Evolutionary conservation across 2,329 filamentous ascomycete genomes (phyloP), one percentile per base, ranked within the genome.

Genomic region (Nannizzia gypsea): DNA sequence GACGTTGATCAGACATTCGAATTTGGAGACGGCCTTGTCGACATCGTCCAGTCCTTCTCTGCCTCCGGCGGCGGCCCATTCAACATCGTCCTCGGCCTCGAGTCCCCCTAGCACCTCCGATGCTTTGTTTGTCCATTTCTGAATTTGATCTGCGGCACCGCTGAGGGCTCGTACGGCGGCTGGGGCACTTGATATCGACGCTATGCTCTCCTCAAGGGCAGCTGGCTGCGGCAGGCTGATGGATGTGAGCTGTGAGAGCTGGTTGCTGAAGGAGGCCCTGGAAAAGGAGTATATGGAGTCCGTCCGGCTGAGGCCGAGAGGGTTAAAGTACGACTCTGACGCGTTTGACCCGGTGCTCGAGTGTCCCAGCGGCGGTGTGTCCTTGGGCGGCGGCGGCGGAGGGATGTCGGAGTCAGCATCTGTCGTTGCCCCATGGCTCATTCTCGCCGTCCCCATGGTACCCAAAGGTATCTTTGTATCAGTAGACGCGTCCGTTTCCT

Each of bases 251-350:
- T 96, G 90, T 55, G 89, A 89, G 58, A 97, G 83, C 73, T 97
- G 93, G 67, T 89, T 95, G 64, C 90, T 89, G 72, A 99, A 96
- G 5, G 92, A 96, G 36, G 87, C 88, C 50, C 92, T 84, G 1
- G 90, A 96, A 61, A 99, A 82, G 1, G 93, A 96, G 74, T 95
- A 96, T 66, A 97, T 90, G 38, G 92, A 97, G 46, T 88, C 88
- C 2, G 90, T 81, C 11, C 90, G 82, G 22, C 80, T 79, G 6
- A 82, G 71, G 59, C 77, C 72, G 22, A 69, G 66, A 0, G 75
- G 73, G 59, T 77, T 75, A 60, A 77, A 76, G 61, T 75, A 77
- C 1, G 74, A 76, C 58, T 74, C 72, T 3, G 65, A 66, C 62
- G 70, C 66, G 48, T 66, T 69, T 2, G 69, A 68, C 6, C 13